phyloP scores from a whole-genome alignment of 1,284 basidiomycete genomes.

The Moniliophthora roreri region DNA sequence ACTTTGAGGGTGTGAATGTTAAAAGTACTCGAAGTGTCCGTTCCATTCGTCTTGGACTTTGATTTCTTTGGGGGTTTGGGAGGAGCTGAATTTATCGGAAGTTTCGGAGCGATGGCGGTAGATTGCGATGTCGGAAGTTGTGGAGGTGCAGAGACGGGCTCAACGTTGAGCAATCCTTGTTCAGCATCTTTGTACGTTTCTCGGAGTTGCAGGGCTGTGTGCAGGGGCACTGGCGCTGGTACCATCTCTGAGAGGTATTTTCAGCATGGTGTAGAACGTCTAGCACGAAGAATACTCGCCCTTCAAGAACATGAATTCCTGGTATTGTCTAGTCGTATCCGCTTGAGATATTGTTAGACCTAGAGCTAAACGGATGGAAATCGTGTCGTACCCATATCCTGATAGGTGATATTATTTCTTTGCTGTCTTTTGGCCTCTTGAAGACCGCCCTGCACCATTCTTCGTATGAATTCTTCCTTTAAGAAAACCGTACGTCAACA shows the following conservation, averaged over 20 bases:
- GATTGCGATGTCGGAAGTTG: constrained; percentile 11
- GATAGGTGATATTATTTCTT: constrained; percentile 58
- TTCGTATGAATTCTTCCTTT: constrained; percentile 75
- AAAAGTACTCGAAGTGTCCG: constrained; percentile 36
- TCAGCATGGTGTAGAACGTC: constrained; percentile 9
- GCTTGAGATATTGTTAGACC: constrained; percentile 34
- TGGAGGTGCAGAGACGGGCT: constrained; percentile 17
- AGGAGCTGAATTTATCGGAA: constrained; percentile 17
- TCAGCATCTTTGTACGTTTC: constrained; percentile 54
- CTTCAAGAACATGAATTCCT: constrained; percentile 68
- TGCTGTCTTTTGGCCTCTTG: constrained; percentile 51
- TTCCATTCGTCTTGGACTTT: constrained; percentile 46
- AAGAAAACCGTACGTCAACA: constrained; percentile 11
- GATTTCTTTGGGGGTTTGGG: constrained; percentile 26
- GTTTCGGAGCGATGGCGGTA: constrained; percentile 11
- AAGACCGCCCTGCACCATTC: constrained; percentile 58
- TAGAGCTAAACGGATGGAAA: constrained; percentile 13
- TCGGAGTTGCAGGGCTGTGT: constrained; percentile 56
- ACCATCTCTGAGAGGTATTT: constrained; percentile 53
- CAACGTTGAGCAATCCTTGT: constrained; percentile 50
- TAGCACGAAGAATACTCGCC: constrained; percentile 37
- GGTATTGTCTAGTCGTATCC: constrained; percentile 53
- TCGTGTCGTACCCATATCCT: constrained; percentile 60
- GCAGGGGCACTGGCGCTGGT: constrained; percentile 58
- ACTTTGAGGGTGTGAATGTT: constrained; percentile 14